Conservation (phyloP, 495 filamentous ascomycete species). For the Aspergillus cavernicola region DNA sequence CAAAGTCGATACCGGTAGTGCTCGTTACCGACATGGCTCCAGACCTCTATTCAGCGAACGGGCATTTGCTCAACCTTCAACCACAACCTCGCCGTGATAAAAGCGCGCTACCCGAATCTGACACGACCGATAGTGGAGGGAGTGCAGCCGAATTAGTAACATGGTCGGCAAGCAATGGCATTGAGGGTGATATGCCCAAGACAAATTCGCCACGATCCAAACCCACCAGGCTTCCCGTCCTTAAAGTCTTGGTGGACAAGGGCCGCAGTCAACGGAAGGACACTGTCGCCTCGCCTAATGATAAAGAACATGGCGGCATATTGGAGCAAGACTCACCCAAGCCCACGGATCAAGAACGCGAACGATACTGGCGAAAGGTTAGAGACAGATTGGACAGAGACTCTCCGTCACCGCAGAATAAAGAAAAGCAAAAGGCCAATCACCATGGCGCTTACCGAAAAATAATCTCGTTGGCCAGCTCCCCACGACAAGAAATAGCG, state of each 20-base stretch:
- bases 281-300: background rate
- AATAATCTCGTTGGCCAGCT: conserved; percentile 19
- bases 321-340: conserved; percentile 18
- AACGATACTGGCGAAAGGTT: conserved; percentile 32
- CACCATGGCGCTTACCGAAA: conserved; percentile 22
- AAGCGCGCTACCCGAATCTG: background rate
- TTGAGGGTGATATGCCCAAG: conserved; percentile 1
- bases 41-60: conserved; percentile 28
- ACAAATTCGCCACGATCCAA: conserved; percentile 16
- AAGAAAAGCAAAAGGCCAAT: conserved; percentile 26
- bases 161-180: background rate
- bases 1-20: conserved; percentile 11
- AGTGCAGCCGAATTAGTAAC: background rate
- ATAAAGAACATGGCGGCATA: conserved; percentile 8
- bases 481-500: conserved; percentile 18
- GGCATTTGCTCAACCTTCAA: conserved; percentile 35
- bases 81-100: conserved; percentile 22
- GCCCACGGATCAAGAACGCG: conserved; percentile 22
- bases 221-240: conserved; percentile 35
- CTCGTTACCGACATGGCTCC: no score
- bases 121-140: background rate
- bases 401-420: conserved; percentile 21
- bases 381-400: conserved; percentile 31
- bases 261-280: conserved; percentile 11
- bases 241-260: conserved; percentile 22